phyloP scores from a whole-genome alignment of 2,329 filamentous ascomycete species.

The Cladophialophora yegresii region DNA sequence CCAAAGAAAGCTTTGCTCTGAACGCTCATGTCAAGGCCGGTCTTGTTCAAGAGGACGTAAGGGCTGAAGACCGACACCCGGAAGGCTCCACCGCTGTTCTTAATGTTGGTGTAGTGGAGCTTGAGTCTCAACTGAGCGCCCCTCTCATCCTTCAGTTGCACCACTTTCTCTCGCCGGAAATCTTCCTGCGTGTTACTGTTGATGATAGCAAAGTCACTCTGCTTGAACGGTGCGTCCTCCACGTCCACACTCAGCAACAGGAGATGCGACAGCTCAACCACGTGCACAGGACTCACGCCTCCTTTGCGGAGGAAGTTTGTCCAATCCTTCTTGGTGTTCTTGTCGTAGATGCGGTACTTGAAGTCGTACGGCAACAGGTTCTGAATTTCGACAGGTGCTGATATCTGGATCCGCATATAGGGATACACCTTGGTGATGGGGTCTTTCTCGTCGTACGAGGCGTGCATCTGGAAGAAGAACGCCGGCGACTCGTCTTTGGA shows the following conservation, averaged over 20 bases:
- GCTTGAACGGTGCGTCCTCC: constrained; percentile 92
- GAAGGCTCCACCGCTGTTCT: constrained; percentile 92
- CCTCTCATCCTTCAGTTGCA: constrained; percentile 82
- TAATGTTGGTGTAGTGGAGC: constrained; percentile 86
- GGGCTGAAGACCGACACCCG: constrained; percentile 93
- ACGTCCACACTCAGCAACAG: constrained; percentile 91
- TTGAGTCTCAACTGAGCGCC: constrained; percentile 77
- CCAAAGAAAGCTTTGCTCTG: constrained; percentile 88
- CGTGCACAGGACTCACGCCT: constrained; percentile 93
- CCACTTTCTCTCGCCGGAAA: constrained; percentile 76
- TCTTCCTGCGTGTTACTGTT: constrained; percentile 86
- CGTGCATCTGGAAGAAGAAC: constrained; percentile 96
- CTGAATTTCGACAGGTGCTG: constrained; percentile 88
- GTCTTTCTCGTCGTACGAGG: constrained; percentile 78
- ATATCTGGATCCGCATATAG: constrained; percentile 90
- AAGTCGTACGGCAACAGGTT: constrained; percentile 96
- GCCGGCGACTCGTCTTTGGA: constrained; percentile 73
- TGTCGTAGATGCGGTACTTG: constrained; percentile 99
- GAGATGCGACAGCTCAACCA: constrained; percentile 92
- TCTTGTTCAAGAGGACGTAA: constrained; percentile 94
- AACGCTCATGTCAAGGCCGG: constrained; percentile 82
- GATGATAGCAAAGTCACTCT: constrained; percentile 96
- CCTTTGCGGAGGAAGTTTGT: constrained; percentile 96
- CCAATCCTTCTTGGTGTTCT: constrained; percentile 98
- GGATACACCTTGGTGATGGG: constrained; percentile 84